Base-by-base conservation (phyloP, 2,329 filamentous ascomycete species). In the Sporothrix pallida region DNA sequence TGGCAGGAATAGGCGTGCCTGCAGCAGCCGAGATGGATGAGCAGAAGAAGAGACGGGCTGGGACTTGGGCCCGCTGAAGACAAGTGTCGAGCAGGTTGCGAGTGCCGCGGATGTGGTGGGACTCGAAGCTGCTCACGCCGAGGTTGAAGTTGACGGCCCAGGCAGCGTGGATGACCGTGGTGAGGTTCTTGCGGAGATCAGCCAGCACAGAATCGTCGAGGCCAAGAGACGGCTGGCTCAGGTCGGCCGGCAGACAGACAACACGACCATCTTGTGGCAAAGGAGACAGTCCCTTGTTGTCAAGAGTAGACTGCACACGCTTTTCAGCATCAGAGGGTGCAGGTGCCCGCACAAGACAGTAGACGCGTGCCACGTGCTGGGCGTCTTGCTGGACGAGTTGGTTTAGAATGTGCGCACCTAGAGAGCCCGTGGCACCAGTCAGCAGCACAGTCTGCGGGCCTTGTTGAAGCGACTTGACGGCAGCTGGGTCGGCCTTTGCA, bases 351-450 rank as follows among this genome's bases (percentile, higher is more conserved):
- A 88, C 84, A 1, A 89, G 82, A 72, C 85, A 86, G 81, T 87
- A 88, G 1, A 90, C 81, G 7, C 81, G 81, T 46, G 82, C 80
- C 46, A 93, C 83, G 23, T 87, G 86, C 12, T 87, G 84, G n/a
- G 87, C 83, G 1, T 58, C 37, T 13, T 70, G n/a, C 31, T 85
- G 83, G 1, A 87, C 86, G 15, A 93, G 84, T n/a, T 89, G 86
- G 3, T 87, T 85, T 1, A 89, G 83, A 0, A 91, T 81, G 76
- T 91, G 89, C 0, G 88, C 84, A 1, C 91, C 91, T 0, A 92
- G 83, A 1, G 89, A 90, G 0, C 91, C 91, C 0, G 91, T 92
- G 0, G 87, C 86, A 1, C 91, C 91, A 7, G 54, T 68, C 62
- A 50, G 62, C 23, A 62, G 44, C 31, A 69, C 65, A 3, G 63